Evolutionary conservation across 768 basidiomycete species (phyloP).

Genomic region (Lactarius deliciosus): DNA sequence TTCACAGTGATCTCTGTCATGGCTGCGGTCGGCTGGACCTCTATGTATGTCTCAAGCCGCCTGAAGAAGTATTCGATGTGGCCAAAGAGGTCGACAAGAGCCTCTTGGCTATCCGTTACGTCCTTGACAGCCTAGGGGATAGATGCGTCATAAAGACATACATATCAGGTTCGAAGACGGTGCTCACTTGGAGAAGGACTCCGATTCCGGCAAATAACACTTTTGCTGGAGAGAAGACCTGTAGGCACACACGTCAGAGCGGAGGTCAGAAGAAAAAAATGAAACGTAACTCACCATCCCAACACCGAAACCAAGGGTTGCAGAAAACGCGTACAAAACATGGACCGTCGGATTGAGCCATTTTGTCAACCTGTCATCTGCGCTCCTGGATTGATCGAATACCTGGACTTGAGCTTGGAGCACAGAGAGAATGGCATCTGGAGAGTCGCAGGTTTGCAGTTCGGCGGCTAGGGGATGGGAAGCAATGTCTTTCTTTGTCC

Average conservation of each 20-base stretch:
- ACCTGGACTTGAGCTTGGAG: not conserved
- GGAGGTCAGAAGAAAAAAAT: not conserved
- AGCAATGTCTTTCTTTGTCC: not conserved
- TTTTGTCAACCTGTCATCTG: not conserved
- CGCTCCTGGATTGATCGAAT: not conserved
- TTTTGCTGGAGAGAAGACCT: not conserved
- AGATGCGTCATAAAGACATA: no score
- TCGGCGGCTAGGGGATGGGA: not conserved
- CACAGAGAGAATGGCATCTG: not conserved
- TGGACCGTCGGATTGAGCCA: constrained; percentile 7
- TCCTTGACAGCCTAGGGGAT: constrained; percentile 8
- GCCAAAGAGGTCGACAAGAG: constrained; percentile 5
- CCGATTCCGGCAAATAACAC: no score
- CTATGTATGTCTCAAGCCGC: constrained; percentile 10
- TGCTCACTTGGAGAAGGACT: not conserved
- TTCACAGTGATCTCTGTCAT: constrained; percentile 4
- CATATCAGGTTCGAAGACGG: not conserved
- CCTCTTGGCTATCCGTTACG: not conserved
- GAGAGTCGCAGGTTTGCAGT: constrained; percentile 1
- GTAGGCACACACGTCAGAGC: not conserved
- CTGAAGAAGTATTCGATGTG: constrained; percentile 3
- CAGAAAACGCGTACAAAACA: constrained; percentile 1
- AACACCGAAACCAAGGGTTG: not conserved
- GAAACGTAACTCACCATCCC: not conserved
- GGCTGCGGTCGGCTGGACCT: not conserved